These are phyloP conservation scores for Inga oerstediana DNA, from an alignment of 306 rosid species.

Conservation along the genomic window DNA sequence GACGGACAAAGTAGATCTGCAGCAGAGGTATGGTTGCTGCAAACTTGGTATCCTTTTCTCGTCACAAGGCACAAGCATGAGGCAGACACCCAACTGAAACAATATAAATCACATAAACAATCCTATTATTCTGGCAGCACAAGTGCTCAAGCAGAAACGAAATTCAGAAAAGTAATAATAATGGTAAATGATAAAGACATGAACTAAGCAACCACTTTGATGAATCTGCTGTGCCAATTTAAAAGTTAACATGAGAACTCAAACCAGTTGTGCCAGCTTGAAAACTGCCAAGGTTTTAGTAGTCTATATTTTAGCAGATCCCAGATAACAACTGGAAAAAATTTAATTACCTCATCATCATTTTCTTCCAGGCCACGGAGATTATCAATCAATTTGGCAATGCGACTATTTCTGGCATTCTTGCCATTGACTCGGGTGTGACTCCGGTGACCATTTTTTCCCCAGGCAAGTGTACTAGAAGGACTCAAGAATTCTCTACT, in stretches of 20 bases:
- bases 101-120: conserved; percentile 15
- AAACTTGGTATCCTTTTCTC: conserved; percentile 54
- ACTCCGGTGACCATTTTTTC: conserved; percentile 72
- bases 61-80: conserved; percentile 66
- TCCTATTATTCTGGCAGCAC: not conserved
- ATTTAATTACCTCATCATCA: conserved; percentile 49
- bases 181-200: not conserved
- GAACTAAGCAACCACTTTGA: not conserved
- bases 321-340: conserved; percentile 15
- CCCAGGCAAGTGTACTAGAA: conserved; percentile 68
- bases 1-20: conserved; percentile 58
- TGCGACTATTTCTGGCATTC: conserved; percentile 56
- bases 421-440: conserved; percentile 63
- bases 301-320: conserved; percentile 10
- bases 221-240: conserved; percentile 1
- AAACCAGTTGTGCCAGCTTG: not conserved
- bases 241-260: not conserved
- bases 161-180: not conserved
- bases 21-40: conserved; percentile 64
- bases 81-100: conserved; percentile 54
- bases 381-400: conserved; percentile 59
- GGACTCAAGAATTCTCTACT: conserved; percentile 46
- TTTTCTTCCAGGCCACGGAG: conserved; percentile 46
- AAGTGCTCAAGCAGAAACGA: conserved; percentile 11
- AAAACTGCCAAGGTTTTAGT: conserved; percentile 14